Conservation (phyloP, 1,284 basidiomycete genomes). For the Neotropicomus parvogracilis region DNA sequence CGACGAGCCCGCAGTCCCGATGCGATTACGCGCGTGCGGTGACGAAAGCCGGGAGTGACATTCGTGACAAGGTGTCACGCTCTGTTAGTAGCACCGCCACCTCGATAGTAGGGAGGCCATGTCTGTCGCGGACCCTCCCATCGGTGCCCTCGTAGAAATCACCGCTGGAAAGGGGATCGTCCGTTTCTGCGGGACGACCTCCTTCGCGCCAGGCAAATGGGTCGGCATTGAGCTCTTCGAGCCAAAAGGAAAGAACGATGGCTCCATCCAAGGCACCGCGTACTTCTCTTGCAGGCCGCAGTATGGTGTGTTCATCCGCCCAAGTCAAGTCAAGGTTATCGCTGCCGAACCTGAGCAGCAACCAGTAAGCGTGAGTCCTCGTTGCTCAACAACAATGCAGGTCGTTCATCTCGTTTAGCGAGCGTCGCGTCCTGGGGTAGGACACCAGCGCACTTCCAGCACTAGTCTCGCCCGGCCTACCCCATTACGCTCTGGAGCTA, state of each 20-base stretch:
- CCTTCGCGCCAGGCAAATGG: slow-evolving; percentile 91
- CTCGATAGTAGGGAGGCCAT: too few relatives aligned
- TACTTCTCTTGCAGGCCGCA: slow-evolving; percentile 84
- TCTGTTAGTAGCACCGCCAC: slow-evolving; percentile 19
- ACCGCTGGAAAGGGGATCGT: slow-evolving; percentile 80
- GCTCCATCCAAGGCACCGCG: slow-evolving; percentile 73
- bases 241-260: slow-evolving; percentile 92
- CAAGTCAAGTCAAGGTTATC: slow-evolving; percentile 77
- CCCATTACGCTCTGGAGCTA: slow-evolving; percentile 33
- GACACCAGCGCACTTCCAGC: slow-evolving; percentile 42
- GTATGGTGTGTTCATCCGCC: slow-evolving; percentile 89
- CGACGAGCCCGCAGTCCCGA: slow-evolving; percentile 2
- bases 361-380: slow-evolving; percentile 25
- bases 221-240: slow-evolving; percentile 88
- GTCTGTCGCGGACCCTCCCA: slow-evolving; percentile 36
- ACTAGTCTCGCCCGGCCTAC: slow-evolving; percentile 35
- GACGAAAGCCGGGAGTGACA: slow-evolving; percentile 14
- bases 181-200: slow-evolving; percentile 82
- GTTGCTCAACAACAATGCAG: background rate
- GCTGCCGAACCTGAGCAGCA: slow-evolving; percentile 43
- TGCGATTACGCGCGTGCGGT: slow-evolving; percentile 1
- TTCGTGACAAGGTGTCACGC: slow-evolving; percentile 3
- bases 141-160: slow-evolving; percentile 72
- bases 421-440: slow-evolving; percentile 27
- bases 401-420: slow-evolving; percentile 16